Base-by-base conservation (phyloP, 202 grass and related monocot species). In the Tripidium arundinaceum region DNA sequence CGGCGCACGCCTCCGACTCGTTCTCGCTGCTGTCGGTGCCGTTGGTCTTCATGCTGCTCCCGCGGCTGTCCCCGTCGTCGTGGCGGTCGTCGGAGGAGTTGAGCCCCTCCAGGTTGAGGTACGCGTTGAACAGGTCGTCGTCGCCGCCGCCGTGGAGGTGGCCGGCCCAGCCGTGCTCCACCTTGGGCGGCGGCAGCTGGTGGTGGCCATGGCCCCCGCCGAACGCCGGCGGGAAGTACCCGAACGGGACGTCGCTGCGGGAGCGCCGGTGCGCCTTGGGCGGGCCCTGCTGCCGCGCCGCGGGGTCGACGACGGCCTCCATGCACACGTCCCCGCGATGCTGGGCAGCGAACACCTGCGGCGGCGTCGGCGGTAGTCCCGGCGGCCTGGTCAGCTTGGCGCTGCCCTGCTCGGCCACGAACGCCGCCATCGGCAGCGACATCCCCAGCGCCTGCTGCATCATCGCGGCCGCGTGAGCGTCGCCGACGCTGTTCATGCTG, bases 11-110 rank as follows among this genome's bases (percentile, higher is more conserved):
- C 62, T 93, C 93, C 8, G 83, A 90, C 59, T 91, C 90, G 76
- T 96, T 92, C 85, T 92, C 93, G 57, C 90, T 88, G 87, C 92
- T 94, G n/a, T 94, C 89, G 36, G 89, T 89, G 43, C 87, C 87
- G 73, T 85, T 92, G 62, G 87, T 85, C 84, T 75, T 94, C 54
- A 82, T 73, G 76, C 92, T 92, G 84, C 90, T 93, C 7, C 82
- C 84, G 37, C 70, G 77, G 83, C 93, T 94, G 75, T 91, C 88
- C 14, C 81, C 76, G 36, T 88, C 90, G 15, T 84, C 85, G 54
- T 83, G 90, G 59, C 87, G 91, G 22, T 89, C 29, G 29, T 31
- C 81, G 1, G 89, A 98, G 62, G 90, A 81, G 79, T 93, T 93
- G 11, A 98, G 47, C 2, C 82, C 85, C 11, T 99, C 96, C 77